Evolutionary conservation across 1,139 yeast species (phyloP), one percentile per base, ranked within the genome.

Genomic region (Kodamaea plutei): DNA sequence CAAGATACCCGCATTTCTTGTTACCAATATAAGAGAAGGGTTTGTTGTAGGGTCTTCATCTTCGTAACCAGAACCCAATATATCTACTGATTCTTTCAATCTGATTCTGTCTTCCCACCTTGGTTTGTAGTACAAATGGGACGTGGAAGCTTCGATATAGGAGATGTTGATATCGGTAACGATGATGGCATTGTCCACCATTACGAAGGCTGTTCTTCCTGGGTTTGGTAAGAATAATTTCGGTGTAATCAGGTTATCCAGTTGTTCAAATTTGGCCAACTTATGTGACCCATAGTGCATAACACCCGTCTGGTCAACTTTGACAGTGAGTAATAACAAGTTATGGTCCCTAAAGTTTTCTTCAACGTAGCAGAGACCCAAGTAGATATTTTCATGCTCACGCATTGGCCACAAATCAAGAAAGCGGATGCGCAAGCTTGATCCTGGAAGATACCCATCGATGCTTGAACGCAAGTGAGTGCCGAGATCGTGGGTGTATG

Each of bases 51-150:
- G 56, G 40, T 30, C 25, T 23, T 54, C 60, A 59, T 50, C 52
- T 44, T 77, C 84, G 38, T 62, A 63, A 1, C 87, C 88, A 36
- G 64, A 62, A 0, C 91, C 91, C 19, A 82, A 58, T 10, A 85
- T 62, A 1, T 65, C 59, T 2, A 80, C 71, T 10, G 69, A 65
- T 2, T 68, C 43, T 36, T 73, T 73, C 40, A 87, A 70, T 10
- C 69, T 63, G 12, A 87, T 63, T 6, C 74, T 64, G 48, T 87
- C 96, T 54, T 87, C 95, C 94, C 95, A 84, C 48, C 80, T 68
- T 16, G 80, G 73, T 31, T 63, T 65, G 40, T 70, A 66, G 44
- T 73, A 72, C 30, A 64, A 58, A 23, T 61, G 61, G 3, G 45
- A 30, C 1, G 59, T 41, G 6, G 51, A 42, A 11, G 44, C 36